Base-by-base conservation (phyloP, 1,284 basidiomycete genomes). In the Melampsora larici-populina region DNA sequence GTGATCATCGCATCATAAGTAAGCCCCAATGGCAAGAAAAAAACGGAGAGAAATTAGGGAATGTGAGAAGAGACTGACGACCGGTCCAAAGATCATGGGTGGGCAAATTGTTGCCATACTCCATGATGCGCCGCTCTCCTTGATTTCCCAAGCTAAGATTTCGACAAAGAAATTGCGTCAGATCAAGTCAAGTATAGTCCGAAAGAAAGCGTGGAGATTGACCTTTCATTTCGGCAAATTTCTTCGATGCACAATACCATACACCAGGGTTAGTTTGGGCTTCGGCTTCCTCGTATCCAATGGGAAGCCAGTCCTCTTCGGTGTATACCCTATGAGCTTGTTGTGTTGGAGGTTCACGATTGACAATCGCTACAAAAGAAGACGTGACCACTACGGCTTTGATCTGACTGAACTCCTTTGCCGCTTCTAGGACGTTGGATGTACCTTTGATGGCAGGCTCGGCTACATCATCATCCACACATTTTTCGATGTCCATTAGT, bases 301-400 rank as follows among this genome's bases (percentile, higher is more conserved):
- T 84, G 9, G 87, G 82, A 84, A 92, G 91, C 91, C 91, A 93
- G 82, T 90, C 87, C n/a, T 81, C 78, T 80, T 89, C 80, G 26
- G 79, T 79, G 79, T 79, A 82, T n/a, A 77, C 74, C 26, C 74
- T 72, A 68, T 79, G 81, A 4, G 77, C 79, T 29, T 79, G 70
- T 8, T 82, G 78, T 48, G 78, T 76, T 2, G 69, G 69, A 15
- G 69, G 11, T 24, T 51, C 62, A 40, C 83, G 79, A 60, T 85
- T 83, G 55, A 87, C 79, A 77, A 90, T 83, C 2, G 89, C 84
- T 0, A 87, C 88, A 62, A 85, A 86, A 0, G 90, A 90, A 1
- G 88, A 88, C 0, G 89, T 90, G 78, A 92, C 84, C 69, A 93
- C 88, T 60, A 93, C 85, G 1, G 91, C 80, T 63, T 73, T 73